A percentile compares a stretch with the other conserved stretches of the same genome.
phyloP scores from a whole-genome alignment of 1,139 yeast species.

The Zygosaccharomyces sapae region DNA sequence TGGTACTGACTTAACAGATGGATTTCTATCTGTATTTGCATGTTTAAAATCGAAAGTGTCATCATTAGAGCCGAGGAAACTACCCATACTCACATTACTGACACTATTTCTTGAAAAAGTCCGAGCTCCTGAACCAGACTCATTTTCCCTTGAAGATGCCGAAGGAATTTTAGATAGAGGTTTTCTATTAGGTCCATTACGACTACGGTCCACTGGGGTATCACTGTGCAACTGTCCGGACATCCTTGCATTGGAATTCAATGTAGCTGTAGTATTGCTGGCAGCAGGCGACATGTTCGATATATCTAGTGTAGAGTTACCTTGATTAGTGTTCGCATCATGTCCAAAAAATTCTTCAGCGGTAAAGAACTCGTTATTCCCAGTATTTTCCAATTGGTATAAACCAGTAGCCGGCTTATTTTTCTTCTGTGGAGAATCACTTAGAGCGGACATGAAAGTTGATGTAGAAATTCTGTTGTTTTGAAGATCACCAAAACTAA shows the following conservation, averaged over 20 bases:
- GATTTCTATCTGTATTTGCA: slow-evolving; percentile 1
- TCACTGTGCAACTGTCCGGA: background rate
- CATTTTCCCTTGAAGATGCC: slow-evolving; percentile 10
- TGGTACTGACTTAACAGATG: slow-evolving; percentile 3
- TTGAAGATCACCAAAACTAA: slow-evolving; percentile 1
- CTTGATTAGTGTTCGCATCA: slow-evolving; percentile 2
- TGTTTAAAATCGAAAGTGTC: slow-evolving; percentile 11
- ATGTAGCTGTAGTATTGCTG: background rate
- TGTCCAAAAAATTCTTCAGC: slow-evolving; percentile 27
- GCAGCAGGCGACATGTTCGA: background rate
- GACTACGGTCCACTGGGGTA: background rate
- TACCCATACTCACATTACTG: slow-evolving; percentile 11
- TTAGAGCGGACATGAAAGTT: slow-evolving; percentile 26
- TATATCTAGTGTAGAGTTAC: background rate
- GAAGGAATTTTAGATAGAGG: slow-evolving; percentile 7
- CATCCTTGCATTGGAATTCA: background rate
- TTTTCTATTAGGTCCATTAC: background rate
- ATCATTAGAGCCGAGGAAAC: slow-evolving; percentile 11
- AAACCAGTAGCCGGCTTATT: slow-evolving; percentile 15
- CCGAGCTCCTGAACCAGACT: slow-evolving; percentile 3
- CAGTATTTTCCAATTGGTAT: slow-evolving; percentile 25
- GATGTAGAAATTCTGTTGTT: slow-evolving; percentile 20
- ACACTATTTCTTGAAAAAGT: slow-evolving; percentile 8
- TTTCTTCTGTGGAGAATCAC: slow-evolving; percentile 26
- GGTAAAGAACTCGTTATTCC: slow-evolving; percentile 27